phyloP scores from a whole-genome alignment of 106 monocot genomes.

The Dendrobium huoshanense region DNA sequence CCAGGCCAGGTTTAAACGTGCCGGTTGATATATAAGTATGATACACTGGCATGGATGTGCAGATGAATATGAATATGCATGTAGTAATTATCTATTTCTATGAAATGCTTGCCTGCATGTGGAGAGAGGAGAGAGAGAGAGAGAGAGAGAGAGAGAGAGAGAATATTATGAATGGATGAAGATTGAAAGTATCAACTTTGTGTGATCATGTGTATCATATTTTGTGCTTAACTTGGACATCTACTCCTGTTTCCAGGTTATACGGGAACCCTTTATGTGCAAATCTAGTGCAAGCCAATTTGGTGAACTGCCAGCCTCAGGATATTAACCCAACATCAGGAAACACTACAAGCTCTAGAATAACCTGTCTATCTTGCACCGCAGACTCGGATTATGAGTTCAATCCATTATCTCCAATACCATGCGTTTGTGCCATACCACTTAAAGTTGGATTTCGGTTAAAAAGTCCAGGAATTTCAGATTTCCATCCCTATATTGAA shows the following conservation, averaged over 20 bases:
- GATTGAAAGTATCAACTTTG: too few relatives aligned
- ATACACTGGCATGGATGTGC: too few relatives aligned
- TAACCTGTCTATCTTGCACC: conserved; percentile 48
- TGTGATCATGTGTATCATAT: too few relatives aligned
- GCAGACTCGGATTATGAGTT: conserved; percentile 53
- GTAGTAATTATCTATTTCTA: too few relatives aligned
- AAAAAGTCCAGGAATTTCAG: conserved; percentile 81
- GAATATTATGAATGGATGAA: too few relatives aligned
- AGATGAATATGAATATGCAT: too few relatives aligned
- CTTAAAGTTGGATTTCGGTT: conserved; percentile 77
- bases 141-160: too few relatives aligned
- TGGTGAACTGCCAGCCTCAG: conserved; percentile 29
- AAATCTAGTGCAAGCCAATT: conserved; percentile 19
- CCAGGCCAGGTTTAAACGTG: too few relatives aligned
- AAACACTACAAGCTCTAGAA: conserved; percentile 19
- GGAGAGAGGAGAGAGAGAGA: too few relatives aligned
- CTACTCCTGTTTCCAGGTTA: conserved; percentile 37
- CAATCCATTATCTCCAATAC: conserved; percentile 50
- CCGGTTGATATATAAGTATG: too few relatives aligned
- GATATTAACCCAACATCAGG: conserved; percentile 15
- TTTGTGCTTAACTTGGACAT: background rate
- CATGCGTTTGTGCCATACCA: conserved; percentile 76
- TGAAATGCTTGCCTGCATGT: too few relatives aligned
- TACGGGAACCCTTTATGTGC: conserved; percentile 72
- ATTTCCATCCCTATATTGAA: conserved; percentile 57